Evolutionary conservation across 2,329 filamentous ascomycete genomes (phyloP).

Genomic region (Colletotrichum plurivorum): DNA sequence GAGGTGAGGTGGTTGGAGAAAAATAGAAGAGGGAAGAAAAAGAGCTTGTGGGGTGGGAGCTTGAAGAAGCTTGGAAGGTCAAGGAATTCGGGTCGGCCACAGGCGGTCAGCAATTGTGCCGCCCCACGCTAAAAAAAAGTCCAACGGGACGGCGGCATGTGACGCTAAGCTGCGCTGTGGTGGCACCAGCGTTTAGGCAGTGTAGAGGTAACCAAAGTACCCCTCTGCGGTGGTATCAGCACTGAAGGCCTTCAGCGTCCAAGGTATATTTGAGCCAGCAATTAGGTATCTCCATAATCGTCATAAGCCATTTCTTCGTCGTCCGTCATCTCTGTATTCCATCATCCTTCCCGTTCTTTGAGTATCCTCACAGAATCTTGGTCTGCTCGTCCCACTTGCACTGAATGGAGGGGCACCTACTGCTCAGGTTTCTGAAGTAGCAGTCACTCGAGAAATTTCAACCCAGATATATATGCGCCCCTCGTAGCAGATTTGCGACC

Average conservation of each 20-base stretch:
- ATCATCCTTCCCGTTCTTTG: no score
- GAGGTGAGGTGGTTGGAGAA: slow-evolving; percentile 36
- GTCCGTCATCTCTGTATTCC: neutral
- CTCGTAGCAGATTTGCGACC: neutral
- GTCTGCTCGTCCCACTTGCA: neutral
- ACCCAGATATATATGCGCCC: slow-evolving; percentile 5
- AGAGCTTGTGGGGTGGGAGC: slow-evolving; percentile 37
- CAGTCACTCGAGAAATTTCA: slow-evolving; percentile 21
- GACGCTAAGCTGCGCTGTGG: slow-evolving; percentile 14
- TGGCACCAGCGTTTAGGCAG: no score
- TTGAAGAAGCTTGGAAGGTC: slow-evolving; percentile 37
- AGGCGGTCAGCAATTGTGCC: slow-evolving; percentile 36
- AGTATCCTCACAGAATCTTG: no score
- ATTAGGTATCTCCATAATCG: no score
- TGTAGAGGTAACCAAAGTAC: neutral
- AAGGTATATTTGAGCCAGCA: no score
- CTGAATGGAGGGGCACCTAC: slow-evolving; percentile 31
- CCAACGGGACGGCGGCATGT: slow-evolving; percentile 28
- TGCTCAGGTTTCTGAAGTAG: neutral
- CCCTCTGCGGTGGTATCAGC: neutral
- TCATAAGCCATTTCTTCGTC: no score
- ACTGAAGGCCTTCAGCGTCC: no score
- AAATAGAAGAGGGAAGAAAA: slow-evolving; percentile 31
- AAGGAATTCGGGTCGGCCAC: slow-evolving; percentile 28
- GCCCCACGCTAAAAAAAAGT: slow-evolving; percentile 30